Conservation (phyloP, 2,329 filamentous ascomycete genomes). For the Colletotrichum tabaci region DNA sequence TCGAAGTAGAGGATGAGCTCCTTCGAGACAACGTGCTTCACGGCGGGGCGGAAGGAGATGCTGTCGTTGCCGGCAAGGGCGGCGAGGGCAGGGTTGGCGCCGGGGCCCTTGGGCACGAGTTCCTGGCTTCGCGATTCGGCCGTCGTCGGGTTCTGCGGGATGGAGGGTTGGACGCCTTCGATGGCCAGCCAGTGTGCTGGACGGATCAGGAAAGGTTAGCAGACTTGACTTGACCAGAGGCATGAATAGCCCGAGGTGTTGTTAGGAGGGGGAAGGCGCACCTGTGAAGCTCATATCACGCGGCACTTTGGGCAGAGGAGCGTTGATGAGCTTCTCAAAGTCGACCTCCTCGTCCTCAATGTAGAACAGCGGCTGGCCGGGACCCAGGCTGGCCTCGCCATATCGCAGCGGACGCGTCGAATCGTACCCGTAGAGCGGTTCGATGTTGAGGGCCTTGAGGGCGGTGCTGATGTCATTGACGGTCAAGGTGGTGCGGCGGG, state of each 20-base stretch:
- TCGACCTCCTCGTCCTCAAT: slow-evolving; percentile 99
- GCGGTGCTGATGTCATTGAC: slow-evolving; percentile 93
- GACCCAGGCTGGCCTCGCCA: slow-evolving; percentile 93
- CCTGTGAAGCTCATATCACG: slow-evolving; percentile 93
- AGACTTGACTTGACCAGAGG: slow-evolving; percentile 33
- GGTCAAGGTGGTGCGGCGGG: slow-evolving; percentile 86
- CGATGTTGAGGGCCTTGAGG: slow-evolving; percentile 88
- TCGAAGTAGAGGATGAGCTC: slow-evolving; percentile 98
- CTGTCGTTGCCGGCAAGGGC: slow-evolving; percentile 88
- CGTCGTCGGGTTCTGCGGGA: slow-evolving; percentile 94
- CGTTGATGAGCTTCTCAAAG: slow-evolving; percentile 99
- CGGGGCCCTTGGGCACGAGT: slow-evolving; percentile 89
- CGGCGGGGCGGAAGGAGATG: slow-evolving; percentile 86
- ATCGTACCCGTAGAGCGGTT: slow-evolving; percentile 97
- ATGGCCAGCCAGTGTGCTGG: slow-evolving; percentile 96
- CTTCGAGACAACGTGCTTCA: slow-evolving; percentile 96
- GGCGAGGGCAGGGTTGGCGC: slow-evolving; percentile 87
- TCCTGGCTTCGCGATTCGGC: slow-evolving; percentile 88
- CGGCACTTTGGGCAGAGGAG: slow-evolving; percentile 93
- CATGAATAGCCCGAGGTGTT: not conserved
- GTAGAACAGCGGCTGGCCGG: slow-evolving; percentile 95
- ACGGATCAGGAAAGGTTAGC: slow-evolving; percentile 35
- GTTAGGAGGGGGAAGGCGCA: slow-evolving; percentile 55
- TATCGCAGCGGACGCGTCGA: slow-evolving; percentile 90
- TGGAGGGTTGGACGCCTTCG: slow-evolving; percentile 96